Conservation (phyloP, 2,329 filamentous ascomycete species). For the Fonsecaea erecta region DNA sequence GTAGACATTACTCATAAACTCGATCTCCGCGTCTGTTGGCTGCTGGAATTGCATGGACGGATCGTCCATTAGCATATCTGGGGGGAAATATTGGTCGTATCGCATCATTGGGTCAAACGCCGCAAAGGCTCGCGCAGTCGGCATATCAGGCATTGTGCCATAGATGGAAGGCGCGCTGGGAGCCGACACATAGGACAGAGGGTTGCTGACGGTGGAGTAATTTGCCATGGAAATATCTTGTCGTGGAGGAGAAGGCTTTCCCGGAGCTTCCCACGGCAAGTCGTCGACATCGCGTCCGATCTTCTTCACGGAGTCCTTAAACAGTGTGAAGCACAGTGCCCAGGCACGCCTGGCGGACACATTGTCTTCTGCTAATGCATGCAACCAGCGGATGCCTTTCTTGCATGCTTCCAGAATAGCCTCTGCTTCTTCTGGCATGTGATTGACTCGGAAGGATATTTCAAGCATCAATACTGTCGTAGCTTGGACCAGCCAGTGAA, state of each 20-base stretch:
- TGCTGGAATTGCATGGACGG: constrained; percentile 21
- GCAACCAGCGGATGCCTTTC: constrained; percentile 51
- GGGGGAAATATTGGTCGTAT: constrained; percentile 37
- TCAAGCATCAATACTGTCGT: constrained; percentile 53
- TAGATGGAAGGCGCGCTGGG: constrained; percentile 21
- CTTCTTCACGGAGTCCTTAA: constrained; percentile 43
- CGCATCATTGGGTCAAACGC: constrained; percentile 34
- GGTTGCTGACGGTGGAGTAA: constrained; percentile 6
- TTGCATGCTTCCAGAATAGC: constrained; percentile 46
- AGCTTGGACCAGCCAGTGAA: constrained; percentile 53
- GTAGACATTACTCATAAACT: constrained; percentile 35
- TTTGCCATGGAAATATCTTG: constrained; percentile 23
- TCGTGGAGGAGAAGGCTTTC: constrained; percentile 15
- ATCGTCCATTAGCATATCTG: constrained; percentile 21
- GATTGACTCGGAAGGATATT: constrained; percentile 51
- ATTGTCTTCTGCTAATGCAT: constrained; percentile 46
- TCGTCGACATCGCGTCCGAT: constrained; percentile 42
- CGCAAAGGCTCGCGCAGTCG: constrained; percentile 26
- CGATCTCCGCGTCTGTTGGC: constrained; percentile 34
- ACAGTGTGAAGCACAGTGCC: constrained; percentile 47
- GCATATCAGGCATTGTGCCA: constrained; percentile 19
- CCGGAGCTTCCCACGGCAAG: constrained; percentile 37
- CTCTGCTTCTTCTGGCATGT: constrained; percentile 48
- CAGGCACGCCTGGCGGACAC: constrained; percentile 49
- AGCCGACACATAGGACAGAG: constrained; percentile 15